phyloP scores from a whole-genome alignment of 495 filamentous ascomycete genomes.

The Bacidia gigantensis region DNA sequence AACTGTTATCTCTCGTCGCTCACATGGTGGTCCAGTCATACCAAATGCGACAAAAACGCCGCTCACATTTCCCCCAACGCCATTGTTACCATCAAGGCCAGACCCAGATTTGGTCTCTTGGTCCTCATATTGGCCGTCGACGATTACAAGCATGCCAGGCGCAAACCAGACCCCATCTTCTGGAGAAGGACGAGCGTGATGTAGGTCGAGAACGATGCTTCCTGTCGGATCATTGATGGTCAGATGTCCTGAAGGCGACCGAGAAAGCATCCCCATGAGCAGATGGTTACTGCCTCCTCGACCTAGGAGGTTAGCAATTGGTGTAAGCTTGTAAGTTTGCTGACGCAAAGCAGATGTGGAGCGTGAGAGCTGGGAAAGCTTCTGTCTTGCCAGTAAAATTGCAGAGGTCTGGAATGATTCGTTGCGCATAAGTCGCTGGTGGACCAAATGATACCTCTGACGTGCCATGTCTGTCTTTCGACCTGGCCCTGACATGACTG shows the following conservation, averaged over 20 bases:
- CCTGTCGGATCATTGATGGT: conserved; percentile 78
- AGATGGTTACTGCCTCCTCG: conserved; percentile 75
- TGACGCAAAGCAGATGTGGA: conserved; percentile 36
- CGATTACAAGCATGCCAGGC: conserved; percentile 86
- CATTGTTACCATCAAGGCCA: conserved; percentile 57
- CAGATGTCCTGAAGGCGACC: conserved; percentile 69
- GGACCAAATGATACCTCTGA: conserved; percentile 76
- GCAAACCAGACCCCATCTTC: conserved; percentile 80
- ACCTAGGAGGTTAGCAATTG: conserved; percentile 84
- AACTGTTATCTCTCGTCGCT: conserved; percentile 64
- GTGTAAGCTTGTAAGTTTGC: conserved; percentile 76
- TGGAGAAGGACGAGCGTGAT: conserved; percentile 67
- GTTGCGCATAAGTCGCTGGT: conserved; percentile 82
- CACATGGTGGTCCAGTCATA: conserved; percentile 78
- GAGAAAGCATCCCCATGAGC: conserved; percentile 67
- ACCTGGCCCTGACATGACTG: conserved; percentile 62
- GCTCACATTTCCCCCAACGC: conserved; percentile 77
- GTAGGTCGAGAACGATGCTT: conserved; percentile 69
- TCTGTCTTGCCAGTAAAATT: conserved; percentile 18
- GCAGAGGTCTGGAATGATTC: conserved; percentile 71
- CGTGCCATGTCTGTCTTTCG: conserved; percentile 78
- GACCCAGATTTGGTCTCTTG: conserved; percentile 55
- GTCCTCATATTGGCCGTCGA: conserved; percentile 91
- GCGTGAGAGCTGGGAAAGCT: conserved; percentile 37
- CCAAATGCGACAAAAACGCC: conserved; percentile 81